Percentiles rank a stretch among this genome's conserved stretches.
Evolutionary conservation across 2,329 filamentous ascomycete species (phyloP).

Genomic region (Cyphellophora attinorum): DNA sequence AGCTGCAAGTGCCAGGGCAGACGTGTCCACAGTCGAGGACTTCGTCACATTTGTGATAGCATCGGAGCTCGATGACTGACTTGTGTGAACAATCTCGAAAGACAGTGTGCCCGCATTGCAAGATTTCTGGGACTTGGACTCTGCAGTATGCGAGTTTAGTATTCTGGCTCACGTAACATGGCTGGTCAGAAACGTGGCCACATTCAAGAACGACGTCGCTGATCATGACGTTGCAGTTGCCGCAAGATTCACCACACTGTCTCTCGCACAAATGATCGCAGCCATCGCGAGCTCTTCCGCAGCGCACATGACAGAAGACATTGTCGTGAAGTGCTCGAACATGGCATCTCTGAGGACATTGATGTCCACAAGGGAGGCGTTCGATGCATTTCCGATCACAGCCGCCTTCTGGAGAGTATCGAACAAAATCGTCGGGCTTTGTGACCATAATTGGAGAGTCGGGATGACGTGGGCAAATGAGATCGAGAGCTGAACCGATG

Average conservation of each 20-base stretch:
- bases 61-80: constrained; percentile 31
- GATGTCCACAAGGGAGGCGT: constrained; percentile 35
- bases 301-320: constrained; percentile 32
- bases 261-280: constrained; percentile 34
- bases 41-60: constrained; percentile 37
- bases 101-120: constrained; percentile 49
- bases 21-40: constrained; percentile 48
- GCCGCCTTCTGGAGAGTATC: constrained; percentile 51
- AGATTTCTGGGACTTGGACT: constrained; percentile 32
- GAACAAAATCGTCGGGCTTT: constrained; percentile 48
- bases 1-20: constrained; percentile 29
- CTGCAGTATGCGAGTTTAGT: constrained; percentile 40
- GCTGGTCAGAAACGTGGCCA: constrained; percentile 22
- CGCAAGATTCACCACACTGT: constrained; percentile 32
- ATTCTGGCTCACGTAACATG: constrained; percentile 35
- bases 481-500: constrained; percentile 41
- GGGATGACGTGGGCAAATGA: constrained; percentile 54
- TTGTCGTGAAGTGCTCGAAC: constrained; percentile 31
- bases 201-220: constrained; percentile 22
- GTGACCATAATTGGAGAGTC: constrained; percentile 41
- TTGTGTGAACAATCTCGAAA: constrained; percentile 45
- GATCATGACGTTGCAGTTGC: constrained; percentile 24
- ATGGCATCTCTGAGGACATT: constrained; percentile 36
- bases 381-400: constrained; percentile 42
- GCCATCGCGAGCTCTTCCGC: constrained; percentile 23